Evolutionary conservation across 805 yeast genomes (phyloP), one percentile per base, ranked within the genome.

Genomic region (Pichia phayaonensis): DNA sequence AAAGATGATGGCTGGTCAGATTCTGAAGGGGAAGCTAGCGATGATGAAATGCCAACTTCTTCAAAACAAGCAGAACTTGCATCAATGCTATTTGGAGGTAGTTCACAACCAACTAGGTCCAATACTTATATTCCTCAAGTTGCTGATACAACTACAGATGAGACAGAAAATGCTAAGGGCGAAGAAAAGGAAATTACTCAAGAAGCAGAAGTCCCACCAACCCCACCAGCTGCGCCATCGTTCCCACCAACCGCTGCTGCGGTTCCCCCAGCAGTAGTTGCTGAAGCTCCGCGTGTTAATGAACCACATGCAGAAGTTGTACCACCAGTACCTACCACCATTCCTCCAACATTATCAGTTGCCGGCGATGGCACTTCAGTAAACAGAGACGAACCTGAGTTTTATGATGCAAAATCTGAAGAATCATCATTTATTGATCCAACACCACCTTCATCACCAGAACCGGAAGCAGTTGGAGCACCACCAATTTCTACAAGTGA

Each of bases 11-110:
- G 62, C 3, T 62, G 67, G 60, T 60, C 66, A 2, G 80, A 80
- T 53, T 79, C 76, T 47, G 71, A 57, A 4, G 57, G 59, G 6
- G 68, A 59, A 3, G 67, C 29, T 61, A 70, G 70, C 15, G 77
- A 76, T 15, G 79, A 75, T 47, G 82, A 77, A 45, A 48, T 73
- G 57, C 60, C 80, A 66, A 56, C 58, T 21, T 71, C 75, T 50
- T 74, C 75, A 0, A 81, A 80, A 40, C 82, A 81, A 40, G 81
- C 81, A 2, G 77, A 77, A 47, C 65, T 79, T 47, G 83, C 83
- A 1, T 75, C 74, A 45, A 65, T 78, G 61, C 63, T 78, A 47
- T 78, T 79, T 61, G 81, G 82, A 21, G 81, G 80, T 6, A 52
- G 58, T 31, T 49, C 56, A 10, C 48, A 46, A 12, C 45, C 56